phyloP scores from a whole-genome alignment of 805 yeast species.

The Nakazawaea sp. region DNA sequence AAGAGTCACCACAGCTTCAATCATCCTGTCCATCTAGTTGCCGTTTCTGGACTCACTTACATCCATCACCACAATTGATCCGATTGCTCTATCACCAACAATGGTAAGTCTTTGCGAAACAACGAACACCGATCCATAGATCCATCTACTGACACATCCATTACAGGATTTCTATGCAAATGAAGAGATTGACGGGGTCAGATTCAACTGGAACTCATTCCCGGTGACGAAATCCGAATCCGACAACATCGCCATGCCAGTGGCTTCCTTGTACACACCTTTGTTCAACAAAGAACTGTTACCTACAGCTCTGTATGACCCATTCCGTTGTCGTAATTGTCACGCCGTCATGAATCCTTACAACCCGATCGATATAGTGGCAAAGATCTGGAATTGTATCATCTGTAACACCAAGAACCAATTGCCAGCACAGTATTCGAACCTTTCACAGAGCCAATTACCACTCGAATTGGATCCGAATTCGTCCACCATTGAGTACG shows the following conservation, averaged over 20 bases:
- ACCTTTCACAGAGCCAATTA: constrained; percentile 64
- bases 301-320: constrained; percentile 79
- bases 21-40: too few relatives aligned
- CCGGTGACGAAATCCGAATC: constrained; percentile 90
- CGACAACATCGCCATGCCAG: constrained; percentile 86
- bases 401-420: constrained; percentile 74
- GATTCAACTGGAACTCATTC: constrained; percentile 79
- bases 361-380: constrained; percentile 70
- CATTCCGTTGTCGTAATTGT: constrained; percentile 78
- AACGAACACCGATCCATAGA: too few relatives aligned
- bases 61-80: too few relatives aligned
- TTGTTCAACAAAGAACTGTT: constrained; percentile 71
- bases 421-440: constrained; percentile 76
- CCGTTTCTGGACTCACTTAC: too few relatives aligned
- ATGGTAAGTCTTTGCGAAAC: too few relatives aligned
- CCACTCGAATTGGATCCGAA: constrained; percentile 73
- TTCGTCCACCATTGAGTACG: constrained; percentile 78
- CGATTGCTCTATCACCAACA: too few relatives aligned
- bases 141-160: too few relatives aligned
- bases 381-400: constrained; percentile 81
- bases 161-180: constrained; percentile 48
- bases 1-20: too few relatives aligned
- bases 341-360: constrained; percentile 83
- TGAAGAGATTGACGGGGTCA: constrained; percentile 58
- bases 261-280: constrained; percentile 95